Conservation (phyloP, 495 filamentous ascomycete species). For the Physcia stellaris region DNA sequence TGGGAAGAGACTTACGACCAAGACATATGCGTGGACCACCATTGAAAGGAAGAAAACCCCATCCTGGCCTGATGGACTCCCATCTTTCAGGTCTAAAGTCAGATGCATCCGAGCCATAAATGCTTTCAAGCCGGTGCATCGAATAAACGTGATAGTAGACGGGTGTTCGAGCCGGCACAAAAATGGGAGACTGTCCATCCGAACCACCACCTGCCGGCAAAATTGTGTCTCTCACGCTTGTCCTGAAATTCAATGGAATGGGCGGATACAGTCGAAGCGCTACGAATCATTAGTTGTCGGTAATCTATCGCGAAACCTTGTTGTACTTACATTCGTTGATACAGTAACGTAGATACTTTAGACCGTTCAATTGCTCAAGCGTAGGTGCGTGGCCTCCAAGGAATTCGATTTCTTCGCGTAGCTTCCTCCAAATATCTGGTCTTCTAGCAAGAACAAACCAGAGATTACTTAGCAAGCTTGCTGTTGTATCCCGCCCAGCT, state of each 20-base stretch:
- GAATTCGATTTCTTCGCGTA: background rate
- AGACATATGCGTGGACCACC: slow-evolving; percentile 7
- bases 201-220: slow-evolving; percentile 54
- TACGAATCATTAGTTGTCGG: slow-evolving; percentile 1
- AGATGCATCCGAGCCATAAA: slow-evolving; percentile 1
- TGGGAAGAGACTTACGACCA: slow-evolving; percentile 5
- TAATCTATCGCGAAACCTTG: background rate
- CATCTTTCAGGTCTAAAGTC: slow-evolving; percentile 8
- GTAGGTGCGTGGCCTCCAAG: background rate
- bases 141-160: slow-evolving; percentile 32
- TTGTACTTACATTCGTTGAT: slow-evolving; percentile 30
- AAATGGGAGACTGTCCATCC: slow-evolving; percentile 34
- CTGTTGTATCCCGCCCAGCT: slow-evolving; percentile 21
- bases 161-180: slow-evolving; percentile 27
- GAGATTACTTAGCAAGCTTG: slow-evolving; percentile 23
- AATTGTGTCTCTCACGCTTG: slow-evolving; percentile 32
- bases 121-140: slow-evolving; percentile 4
- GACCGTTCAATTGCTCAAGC: background rate
- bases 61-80: slow-evolving; percentile 5
- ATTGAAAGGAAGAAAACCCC: slow-evolving; percentile 7
- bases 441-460: background rate
- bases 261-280: slow-evolving; percentile 40
- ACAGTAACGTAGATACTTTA: slow-evolving; percentile 33
- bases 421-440: background rate
- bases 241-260: slow-evolving; percentile 30